Conservation (phyloP, 108 stramenopile genomes). For the Aurantiochytrium sp. region DNA sequence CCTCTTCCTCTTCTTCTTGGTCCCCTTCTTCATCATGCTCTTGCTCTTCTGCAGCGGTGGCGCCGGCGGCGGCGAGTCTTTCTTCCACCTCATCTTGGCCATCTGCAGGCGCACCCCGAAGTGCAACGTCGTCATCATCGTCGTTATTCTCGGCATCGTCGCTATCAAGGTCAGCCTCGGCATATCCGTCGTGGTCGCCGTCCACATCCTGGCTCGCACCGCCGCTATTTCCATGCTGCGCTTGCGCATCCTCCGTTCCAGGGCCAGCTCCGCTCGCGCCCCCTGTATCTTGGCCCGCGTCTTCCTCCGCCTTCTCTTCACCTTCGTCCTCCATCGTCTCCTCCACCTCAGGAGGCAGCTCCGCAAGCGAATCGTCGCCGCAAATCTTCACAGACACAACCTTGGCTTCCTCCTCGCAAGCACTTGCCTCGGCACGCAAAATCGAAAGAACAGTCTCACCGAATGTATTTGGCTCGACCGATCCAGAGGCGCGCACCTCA, state of each 20-base stretch:
- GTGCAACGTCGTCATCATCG: neutral
- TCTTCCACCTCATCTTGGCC: neutral
- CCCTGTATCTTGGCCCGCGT: neutral
- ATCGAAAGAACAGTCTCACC: slow-evolving; percentile 8
- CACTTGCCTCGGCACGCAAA: neutral
- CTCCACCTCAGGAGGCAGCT: neutral
- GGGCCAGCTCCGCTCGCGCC: neutral
- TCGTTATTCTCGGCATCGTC: neutral
- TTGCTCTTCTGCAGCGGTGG: neutral
- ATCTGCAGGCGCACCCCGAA: neutral
- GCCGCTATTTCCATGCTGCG: neutral
- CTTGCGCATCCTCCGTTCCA: neutral
- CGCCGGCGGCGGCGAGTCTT: no score
- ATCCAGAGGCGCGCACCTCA: neutral
- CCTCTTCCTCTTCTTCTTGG: neutral
- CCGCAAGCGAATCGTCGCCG: neutral
- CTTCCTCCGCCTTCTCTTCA: neutral
- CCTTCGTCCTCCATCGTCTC: neutral
- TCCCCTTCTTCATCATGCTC: neutral
- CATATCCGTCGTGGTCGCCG: slow-evolving; percentile 17
- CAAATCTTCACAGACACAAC: neutral
- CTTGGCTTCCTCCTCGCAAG: slow-evolving; percentile 17
- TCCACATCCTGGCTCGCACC: neutral
- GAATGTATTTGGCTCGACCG: neutral
- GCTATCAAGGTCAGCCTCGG: neutral